A percentile compares a stretch with the other conserved stretches of the same genome.
These are phyloP conservation scores for Cladophialophora yegresii DNA, from an alignment of 2,329 filamentous ascomycete species.

Conservation along the genomic window DNA sequence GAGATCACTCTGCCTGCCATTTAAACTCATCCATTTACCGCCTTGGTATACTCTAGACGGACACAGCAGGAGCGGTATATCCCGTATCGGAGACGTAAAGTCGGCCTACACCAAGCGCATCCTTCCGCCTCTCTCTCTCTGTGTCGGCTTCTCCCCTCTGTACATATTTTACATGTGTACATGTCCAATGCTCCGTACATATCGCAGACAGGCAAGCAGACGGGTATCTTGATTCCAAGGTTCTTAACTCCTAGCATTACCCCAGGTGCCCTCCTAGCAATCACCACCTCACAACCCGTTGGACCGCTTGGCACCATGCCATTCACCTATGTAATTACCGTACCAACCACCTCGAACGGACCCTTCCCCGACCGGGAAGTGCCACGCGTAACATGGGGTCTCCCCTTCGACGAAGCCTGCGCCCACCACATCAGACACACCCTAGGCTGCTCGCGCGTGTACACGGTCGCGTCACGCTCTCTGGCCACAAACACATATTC, in stretches of 20 bases:
- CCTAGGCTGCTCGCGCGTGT: constrained; percentile 52
- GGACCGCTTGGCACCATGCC: no score
- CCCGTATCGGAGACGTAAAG: no score
- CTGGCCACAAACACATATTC: constrained; percentile 52
- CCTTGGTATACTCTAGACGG: not conserved
- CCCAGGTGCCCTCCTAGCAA: no score
- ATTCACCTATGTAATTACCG: constrained; percentile 25
- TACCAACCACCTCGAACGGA: constrained; percentile 43
- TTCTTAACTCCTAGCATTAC: no score
- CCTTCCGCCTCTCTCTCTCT: no score
- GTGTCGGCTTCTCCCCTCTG: no score
- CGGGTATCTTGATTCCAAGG: no score
- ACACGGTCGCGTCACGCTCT: constrained; percentile 55
- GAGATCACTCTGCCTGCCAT: not conserved
- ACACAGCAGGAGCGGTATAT: not conserved
- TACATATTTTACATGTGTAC: no score
- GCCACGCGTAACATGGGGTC: constrained; percentile 52
- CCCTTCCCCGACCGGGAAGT: constrained; percentile 43
- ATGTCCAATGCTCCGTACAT: no score
- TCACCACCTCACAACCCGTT: no score
- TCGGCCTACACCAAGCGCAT: no score
- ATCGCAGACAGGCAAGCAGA: no score
- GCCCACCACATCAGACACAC: constrained; percentile 50
- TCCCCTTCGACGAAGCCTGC: constrained; percentile 51
- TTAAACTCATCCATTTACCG: not conserved